Evolutionary conservation across 257 asterid genomes (phyloP).

Genomic region (Penstemon newberryi): DNA sequence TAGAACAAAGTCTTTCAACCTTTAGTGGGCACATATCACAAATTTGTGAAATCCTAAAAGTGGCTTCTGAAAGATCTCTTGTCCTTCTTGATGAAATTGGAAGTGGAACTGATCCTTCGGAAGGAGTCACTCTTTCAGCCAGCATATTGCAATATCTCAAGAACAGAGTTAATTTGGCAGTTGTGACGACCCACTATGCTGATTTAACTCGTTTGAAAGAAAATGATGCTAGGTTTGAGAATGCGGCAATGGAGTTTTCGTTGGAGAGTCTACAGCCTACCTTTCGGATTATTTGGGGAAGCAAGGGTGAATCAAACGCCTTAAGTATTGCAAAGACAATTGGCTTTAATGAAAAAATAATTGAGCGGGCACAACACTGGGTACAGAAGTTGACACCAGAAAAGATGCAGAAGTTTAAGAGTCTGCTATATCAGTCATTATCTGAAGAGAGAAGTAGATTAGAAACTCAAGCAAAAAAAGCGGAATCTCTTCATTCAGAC

Average conservation of each 20-base stretch:
- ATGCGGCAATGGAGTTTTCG: slow-evolving; percentile 96
- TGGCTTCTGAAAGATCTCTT: slow-evolving; percentile 77
- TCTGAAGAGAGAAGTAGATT: slow-evolving; percentile 70
- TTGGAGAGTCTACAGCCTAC: slow-evolving; percentile 81
- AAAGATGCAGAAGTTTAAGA: slow-evolving; percentile 73
- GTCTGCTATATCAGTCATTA: slow-evolving; percentile 70
- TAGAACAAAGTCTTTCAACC: slow-evolving; percentile 93
- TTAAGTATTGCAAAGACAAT: slow-evolving; percentile 73
- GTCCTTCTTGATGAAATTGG: slow-evolving; percentile 98
- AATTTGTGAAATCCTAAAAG: slow-evolving; percentile 66
- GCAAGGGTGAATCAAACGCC: slow-evolving; percentile 89
- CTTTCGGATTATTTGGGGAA: slow-evolving; percentile 89
- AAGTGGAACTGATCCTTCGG: slow-evolving; percentile 98
- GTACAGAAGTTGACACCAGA: slow-evolving; percentile 74
- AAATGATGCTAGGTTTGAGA: slow-evolving; percentile 74
- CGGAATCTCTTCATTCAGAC: slow-evolving; percentile 64
- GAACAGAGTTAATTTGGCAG: slow-evolving; percentile 80
- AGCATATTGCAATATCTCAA: slow-evolving; percentile 85
- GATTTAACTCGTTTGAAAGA: slow-evolving; percentile 85
- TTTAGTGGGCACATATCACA: slow-evolving; percentile 94
- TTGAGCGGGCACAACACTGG: slow-evolving; percentile 74
- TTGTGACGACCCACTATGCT: slow-evolving; percentile 91
- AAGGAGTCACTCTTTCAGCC: slow-evolving; percentile 89
- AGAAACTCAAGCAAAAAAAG: slow-evolving; percentile 62
- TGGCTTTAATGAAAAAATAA: slow-evolving; percentile 67